These are phyloP conservation scores for Articulospora tetracladia DNA, from an alignment of 495 filamentous ascomycete species.

Conservation along the genomic window DNA sequence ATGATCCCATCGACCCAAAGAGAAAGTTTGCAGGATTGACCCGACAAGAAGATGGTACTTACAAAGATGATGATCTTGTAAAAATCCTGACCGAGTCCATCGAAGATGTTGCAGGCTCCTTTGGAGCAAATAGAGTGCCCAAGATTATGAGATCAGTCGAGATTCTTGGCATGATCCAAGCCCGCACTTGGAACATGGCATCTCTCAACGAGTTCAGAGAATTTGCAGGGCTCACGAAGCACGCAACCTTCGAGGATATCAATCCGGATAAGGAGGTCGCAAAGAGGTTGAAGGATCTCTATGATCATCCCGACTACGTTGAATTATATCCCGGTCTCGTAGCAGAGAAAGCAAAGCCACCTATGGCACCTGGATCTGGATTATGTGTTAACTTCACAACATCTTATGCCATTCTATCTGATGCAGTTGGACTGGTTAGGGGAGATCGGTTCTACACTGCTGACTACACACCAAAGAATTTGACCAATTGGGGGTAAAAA, in stretches of 20 bases:
- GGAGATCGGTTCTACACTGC: conserved; percentile 83
- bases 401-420: conserved; percentile 77
- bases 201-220: conserved; percentile 85
- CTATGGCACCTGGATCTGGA: conserved; percentile 73
- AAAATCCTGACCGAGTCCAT: conserved; percentile 61
- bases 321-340: conserved; percentile 82
- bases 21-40: conserved; percentile 60
- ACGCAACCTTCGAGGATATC: conserved; percentile 81
- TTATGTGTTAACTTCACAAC: conserved; percentile 80
- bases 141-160: conserved; percentile 69
- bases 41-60: conserved; percentile 55
- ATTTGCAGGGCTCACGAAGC: conserved; percentile 71
- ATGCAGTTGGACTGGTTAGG: conserved; percentile 80
- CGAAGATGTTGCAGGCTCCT: conserved; percentile 59
- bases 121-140: conserved; percentile 74
- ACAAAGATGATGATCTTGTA: conserved; percentile 65
- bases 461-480: conserved; percentile 65
- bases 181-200: conserved; percentile 76
- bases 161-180: conserved; percentile 81
- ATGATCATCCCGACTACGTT: conserved; percentile 75
- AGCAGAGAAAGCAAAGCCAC: conserved; percentile 73
- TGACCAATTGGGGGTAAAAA: conserved; percentile 74
- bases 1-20: conserved; percentile 52
- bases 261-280: conserved; percentile 74
- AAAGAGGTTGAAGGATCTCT: conserved; percentile 67